Conservation (phyloP, 2,329 filamentous ascomycete species). For the Xylaria multiplex region DNA sequence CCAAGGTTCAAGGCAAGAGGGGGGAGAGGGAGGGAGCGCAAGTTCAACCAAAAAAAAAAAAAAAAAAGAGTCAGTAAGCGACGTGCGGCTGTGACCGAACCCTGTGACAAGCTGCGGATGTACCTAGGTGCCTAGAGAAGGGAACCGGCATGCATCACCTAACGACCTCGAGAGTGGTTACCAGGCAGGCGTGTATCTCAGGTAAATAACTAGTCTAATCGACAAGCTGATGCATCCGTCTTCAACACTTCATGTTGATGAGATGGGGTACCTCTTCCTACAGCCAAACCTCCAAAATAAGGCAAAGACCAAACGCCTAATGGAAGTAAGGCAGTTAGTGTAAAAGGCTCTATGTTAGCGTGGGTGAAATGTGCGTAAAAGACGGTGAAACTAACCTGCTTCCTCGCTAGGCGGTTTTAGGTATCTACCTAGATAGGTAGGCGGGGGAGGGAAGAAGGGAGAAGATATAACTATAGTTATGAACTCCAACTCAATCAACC, state of each 20-base stretch:
- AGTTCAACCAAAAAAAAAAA: too few relatives aligned
- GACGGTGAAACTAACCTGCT: conserved; percentile 13
- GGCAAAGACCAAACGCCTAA: neutral
- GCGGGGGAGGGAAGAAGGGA: neutral
- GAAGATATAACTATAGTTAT: too few relatives aligned
- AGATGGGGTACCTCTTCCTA: conserved; percentile 9
- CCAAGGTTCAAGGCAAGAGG: conserved; percentile 7
- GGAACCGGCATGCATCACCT: conserved; percentile 33
- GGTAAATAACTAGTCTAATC: conserved; percentile 15
- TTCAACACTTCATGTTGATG: conserved; percentile 1
- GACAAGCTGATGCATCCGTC: conserved; percentile 6
- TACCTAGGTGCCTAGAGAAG: conserved; percentile 26
- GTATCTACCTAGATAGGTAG: conserved; percentile 7
- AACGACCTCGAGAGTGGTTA: conserved; percentile 16
- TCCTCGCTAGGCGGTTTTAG: neutral
- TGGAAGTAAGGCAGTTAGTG: neutral
- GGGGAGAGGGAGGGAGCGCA: too few relatives aligned
- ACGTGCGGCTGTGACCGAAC: conserved; percentile 34
- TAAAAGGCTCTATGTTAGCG: conserved; percentile 13
- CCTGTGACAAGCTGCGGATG: conserved; percentile 30
- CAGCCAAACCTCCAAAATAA: neutral
- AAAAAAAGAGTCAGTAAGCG: conserved; percentile 23
- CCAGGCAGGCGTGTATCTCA: conserved; percentile 15
- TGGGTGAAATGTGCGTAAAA: conserved; percentile 14
- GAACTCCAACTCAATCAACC: conserved; percentile 19